phyloP scores from a whole-genome alignment of 768 basidiomycete genomes.

The Kwoniella sp. region DNA sequence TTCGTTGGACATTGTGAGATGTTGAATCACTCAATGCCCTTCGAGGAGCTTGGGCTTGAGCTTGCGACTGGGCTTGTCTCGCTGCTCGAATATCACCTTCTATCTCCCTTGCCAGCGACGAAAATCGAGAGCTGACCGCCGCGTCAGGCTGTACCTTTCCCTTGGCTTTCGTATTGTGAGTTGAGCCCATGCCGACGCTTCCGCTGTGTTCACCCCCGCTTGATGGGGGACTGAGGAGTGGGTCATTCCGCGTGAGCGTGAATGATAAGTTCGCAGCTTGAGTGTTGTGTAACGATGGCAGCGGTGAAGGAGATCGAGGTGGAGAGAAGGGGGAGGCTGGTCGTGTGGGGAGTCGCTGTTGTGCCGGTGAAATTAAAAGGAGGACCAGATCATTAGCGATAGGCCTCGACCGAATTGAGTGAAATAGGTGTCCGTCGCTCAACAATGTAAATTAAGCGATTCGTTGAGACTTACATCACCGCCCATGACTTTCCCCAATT shows the following conservation, averaged over 20 bases:
- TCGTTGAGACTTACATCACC: conserved; percentile 28
- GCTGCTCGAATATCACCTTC: conserved; percentile 17
- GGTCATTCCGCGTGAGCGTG: conserved; percentile 38
- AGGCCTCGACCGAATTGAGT: too few relatives aligned
- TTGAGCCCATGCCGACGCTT: neutral
- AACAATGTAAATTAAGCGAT: too few relatives aligned
- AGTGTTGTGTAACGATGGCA: conserved; percentile 30
- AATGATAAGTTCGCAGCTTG: conserved; percentile 38
- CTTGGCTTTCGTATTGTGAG: conserved; percentile 4
- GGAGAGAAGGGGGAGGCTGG: conserved; percentile 49
- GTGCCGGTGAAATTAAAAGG: neutral
- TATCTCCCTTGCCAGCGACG: conserved; percentile 20
- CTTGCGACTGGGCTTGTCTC: neutral
- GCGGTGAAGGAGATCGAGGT: conserved; percentile 48
- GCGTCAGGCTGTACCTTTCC: neutral
- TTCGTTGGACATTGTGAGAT: conserved; percentile 27
- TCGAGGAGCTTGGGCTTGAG: conserved; percentile 3
- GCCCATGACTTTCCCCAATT: conserved; percentile 47
- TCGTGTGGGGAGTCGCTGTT: conserved; percentile 17
- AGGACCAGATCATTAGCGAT: neutral
- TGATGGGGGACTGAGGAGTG: conserved; percentile 40
- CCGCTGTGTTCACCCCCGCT: conserved; percentile 13
- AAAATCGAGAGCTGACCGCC: conserved; percentile 14
- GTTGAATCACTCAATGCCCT: conserved; percentile 37
- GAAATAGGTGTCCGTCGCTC: too few relatives aligned